Base-by-base conservation (phyloP, 306 rosid species). In the Casuarina equisetifolia region DNA sequence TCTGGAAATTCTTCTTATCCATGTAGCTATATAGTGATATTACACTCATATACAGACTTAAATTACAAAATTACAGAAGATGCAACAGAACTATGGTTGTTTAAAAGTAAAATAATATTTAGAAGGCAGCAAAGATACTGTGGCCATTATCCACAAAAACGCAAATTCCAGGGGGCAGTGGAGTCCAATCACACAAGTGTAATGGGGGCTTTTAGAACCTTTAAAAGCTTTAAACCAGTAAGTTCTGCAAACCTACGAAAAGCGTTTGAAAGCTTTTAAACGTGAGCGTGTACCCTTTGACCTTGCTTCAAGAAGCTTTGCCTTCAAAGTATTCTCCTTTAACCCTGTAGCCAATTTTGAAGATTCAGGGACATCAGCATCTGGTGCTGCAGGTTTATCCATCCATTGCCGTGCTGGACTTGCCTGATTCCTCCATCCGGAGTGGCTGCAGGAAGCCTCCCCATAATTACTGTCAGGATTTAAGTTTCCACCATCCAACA, bases 301-400 rank as follows among this genome's bases (percentile, higher is more conserved):
- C 85, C 99, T 89, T 80, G 97, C 99, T 85, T 95, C 99, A 8
- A 92, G 87, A 80, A 95, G 99, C 87, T 95, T 95, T 3, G 97
- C 97, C 77, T 91, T 91, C 82, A 95, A 86, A 39, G 91, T 87
- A 52, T 89, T 91, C 67, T 91, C 97, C 90, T 81, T 95, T 43
- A 81, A 57, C 48, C 91, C 92, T 3, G 80, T 52, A 72, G 87
- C 84, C 75, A 82, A n/a, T 84, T 90, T 92, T 12, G 90, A 72
- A 64, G 79, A 82, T 76, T 90, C 93, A 0, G 91, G 78, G 32
- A 74, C 74, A 70, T 87, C 95, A 44, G 20, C 81, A 59, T 82
- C 89, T 55, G 89, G 88, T 55, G 89, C 73, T 80, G 86, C 39
- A 4, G 79, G 83, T 63, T 46, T 84, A 17, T 86, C 67, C 90